Evolutionary conservation across 2,329 filamentous ascomycete species (phyloP).

Genomic region (Fusarium nisikadoi): DNA sequence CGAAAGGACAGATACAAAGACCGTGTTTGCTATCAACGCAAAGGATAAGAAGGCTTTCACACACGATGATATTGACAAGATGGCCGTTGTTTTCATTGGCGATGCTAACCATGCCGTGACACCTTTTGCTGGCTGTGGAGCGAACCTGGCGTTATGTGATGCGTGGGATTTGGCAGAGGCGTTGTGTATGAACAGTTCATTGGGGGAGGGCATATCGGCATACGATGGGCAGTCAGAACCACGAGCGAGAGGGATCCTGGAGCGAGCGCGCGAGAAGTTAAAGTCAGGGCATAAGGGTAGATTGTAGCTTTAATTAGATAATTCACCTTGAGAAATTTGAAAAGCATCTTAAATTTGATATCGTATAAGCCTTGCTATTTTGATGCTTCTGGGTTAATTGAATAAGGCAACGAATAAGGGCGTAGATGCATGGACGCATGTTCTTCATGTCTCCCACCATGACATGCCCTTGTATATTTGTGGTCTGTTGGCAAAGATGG

Average conservation of each 20-base stretch:
- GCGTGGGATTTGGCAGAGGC: conserved; percentile 58
- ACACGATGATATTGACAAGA: conserved; percentile 44
- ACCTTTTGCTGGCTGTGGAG: conserved; percentile 61
- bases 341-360: too few species aligned
- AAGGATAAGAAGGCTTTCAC: conserved; percentile 57
- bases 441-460: too few species aligned
- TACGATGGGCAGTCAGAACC: conserved; percentile 53
- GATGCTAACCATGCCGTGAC: conserved; percentile 62
- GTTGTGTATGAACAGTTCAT: conserved; percentile 44
- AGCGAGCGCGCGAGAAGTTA: conserved; percentile 38
- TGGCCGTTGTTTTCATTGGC: conserved; percentile 57
- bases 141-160: conserved; percentile 59
- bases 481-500: too few species aligned
- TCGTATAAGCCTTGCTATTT: too few species aligned
- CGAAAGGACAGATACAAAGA: conserved; percentile 51
- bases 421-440: too few species aligned
- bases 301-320: background rate
- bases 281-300: conserved; percentile 34
- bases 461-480: too few species aligned
- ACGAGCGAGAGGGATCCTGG: conserved; percentile 45
- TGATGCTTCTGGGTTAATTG: too few species aligned
- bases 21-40: conserved; percentile 53
- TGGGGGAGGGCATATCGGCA: conserved; percentile 43
- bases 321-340: background rate
- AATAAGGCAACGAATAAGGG: too few species aligned